Evolutionary conservation across 345 rosid species (phyloP), one percentile per base, ranked within the genome.

Genomic region (Triadica sebifera): DNA sequence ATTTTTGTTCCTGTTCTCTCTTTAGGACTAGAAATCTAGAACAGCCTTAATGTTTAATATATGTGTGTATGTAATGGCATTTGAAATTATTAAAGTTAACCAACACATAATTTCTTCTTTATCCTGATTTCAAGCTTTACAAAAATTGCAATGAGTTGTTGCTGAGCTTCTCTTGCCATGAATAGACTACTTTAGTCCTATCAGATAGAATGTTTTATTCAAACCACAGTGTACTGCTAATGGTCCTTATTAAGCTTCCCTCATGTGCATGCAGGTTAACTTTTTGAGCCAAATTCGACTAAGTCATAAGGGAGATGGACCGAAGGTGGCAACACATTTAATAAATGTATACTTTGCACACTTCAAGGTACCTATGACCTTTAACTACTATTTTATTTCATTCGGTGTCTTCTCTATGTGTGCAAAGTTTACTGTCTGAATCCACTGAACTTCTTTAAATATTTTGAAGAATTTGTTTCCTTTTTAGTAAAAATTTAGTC

Each of bases 331-430:
- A 75, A 95, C 90, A 81, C 93, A 87, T 53, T 82, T 95, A 77
- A 84, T 93, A 77, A 96, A 95, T 88, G 92, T 93, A 5, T 95
- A 95, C 78, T 95, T 95, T 84, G 99, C 97, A 17, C 78, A 93
- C 47, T 95, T 95, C 77, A 95, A 91, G 97, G 97, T 95, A 87
- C 67, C 24, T 61, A 34, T 73, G 59, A 56, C 29, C 39, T 46
- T 71, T 64, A 3, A 9, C 22, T 16, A 5, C 22, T 51, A n/a
- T 52, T 67, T 2, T 69, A 37, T 19, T 34, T 52, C 13, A 12
- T 51, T 46, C 60, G 17, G 12, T 38, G 24, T 34, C 16, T 52
- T 69, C 43, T 67, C 57, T 4, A 4, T 13, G 41, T 22, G 52
- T 69, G 15, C 11, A 20, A 37, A 56, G 34, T 67, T 13, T 19